These are phyloP conservation scores for Coniochaeta sp. DNA, from an alignment of 2,329 filamentous ascomycete species.

Conservation along the genomic window DNA sequence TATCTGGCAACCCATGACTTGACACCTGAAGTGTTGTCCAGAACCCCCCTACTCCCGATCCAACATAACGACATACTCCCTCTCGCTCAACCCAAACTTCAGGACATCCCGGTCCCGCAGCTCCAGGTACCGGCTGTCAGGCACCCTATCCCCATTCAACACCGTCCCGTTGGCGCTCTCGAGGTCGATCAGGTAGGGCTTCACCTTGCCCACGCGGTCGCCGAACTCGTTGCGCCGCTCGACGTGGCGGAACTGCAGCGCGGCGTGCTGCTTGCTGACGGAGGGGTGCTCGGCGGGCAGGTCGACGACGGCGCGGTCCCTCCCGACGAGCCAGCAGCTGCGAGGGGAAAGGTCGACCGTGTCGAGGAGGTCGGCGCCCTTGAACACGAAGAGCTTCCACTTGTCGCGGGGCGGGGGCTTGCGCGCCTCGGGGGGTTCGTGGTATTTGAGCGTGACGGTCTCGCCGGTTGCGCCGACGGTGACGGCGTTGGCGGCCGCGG, in stretches of 20 bases:
- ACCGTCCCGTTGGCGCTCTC: constrained; percentile 88
- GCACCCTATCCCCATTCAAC: constrained; percentile 69
- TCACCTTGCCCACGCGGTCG: constrained; percentile 70
- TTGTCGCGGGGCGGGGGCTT: constrained; percentile 71
- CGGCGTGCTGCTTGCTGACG: constrained; percentile 91
- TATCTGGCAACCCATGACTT: no score
- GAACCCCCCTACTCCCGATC: constrained; percentile 11
- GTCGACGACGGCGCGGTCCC: constrained; percentile 75
- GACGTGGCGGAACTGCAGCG: constrained; percentile 83
- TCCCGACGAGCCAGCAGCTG: constrained; percentile 86
- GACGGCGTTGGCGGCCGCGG: constrained; percentile 75
- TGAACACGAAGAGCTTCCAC: constrained; percentile 94
- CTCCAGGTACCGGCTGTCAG: constrained; percentile 75
- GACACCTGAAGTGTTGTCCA: no score
- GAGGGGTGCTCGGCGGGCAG: constrained; percentile 82
- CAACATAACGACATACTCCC: constrained; percentile 96
- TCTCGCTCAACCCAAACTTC: constrained; percentile 76
- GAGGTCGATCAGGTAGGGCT: constrained; percentile 86
- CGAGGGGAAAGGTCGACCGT: constrained; percentile 69
- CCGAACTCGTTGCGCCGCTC: constrained; percentile 82
- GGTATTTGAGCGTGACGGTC: constrained; percentile 82
- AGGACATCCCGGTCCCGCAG: constrained; percentile 83
- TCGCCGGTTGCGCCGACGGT: constrained; percentile 62
- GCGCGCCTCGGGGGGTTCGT: constrained; percentile 87
- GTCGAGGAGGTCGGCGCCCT: constrained; percentile 70